These are phyloP conservation scores for Albifimbria verrucaria DNA, from an alignment of 2,329 filamentous ascomycete species.

Conservation along the genomic window DNA sequence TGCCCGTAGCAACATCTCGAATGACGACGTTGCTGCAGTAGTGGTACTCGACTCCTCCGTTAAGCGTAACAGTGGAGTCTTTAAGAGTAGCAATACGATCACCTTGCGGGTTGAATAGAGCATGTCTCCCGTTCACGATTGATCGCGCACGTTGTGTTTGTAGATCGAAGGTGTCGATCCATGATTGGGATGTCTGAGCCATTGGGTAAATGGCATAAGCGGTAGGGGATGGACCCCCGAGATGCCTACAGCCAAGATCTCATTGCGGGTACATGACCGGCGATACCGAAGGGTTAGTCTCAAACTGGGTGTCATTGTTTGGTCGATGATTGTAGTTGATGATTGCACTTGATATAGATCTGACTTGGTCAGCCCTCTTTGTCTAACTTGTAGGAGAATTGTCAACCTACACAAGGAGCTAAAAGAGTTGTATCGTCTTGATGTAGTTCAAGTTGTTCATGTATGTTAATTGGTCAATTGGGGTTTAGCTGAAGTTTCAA, in stretches of 20 bases:
- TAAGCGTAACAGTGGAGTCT: conserved; percentile 26
- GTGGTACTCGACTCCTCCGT: conserved; percentile 25
- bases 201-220: conserved; percentile 28
- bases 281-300: conserved; percentile 22
- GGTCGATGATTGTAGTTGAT: background rate
- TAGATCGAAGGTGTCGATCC: conserved; percentile 33
- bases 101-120: conserved; percentile 21
- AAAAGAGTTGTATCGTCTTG: no score
- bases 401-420: no score
- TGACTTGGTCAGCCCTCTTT: no score
- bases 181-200: conserved; percentile 25
- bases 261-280: conserved; percentile 23
- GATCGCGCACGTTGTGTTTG: conserved; percentile 20
- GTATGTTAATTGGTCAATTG: no score
- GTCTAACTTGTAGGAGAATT: no score
- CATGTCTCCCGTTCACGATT: conserved; percentile 27
- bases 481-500: no score
- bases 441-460: no score
- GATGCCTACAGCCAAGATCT: conserved; percentile 29
- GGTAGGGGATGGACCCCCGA: conserved; percentile 15
- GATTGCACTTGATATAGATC: no score
- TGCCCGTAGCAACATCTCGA: conserved; percentile 26
- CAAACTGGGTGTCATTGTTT: conserved; percentile 5
- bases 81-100: conserved; percentile 24
- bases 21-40: conserved; percentile 27